Percentiles rank a stretch among this genome's conserved stretches.
Evolutionary conservation across 371 early-diverging fungal genomes (phyloP).

Genomic region (Nosema bombycis): DNA sequence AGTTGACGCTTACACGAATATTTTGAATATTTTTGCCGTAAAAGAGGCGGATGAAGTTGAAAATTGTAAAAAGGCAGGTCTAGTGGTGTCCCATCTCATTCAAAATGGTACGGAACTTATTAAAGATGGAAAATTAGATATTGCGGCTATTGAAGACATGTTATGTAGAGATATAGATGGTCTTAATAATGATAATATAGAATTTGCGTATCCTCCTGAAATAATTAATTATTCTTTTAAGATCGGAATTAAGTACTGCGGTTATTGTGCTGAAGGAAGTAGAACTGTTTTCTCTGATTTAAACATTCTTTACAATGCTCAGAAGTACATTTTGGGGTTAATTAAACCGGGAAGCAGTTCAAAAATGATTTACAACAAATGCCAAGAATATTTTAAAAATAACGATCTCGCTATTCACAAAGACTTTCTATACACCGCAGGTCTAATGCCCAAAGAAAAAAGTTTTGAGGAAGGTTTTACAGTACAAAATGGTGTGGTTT

Average conservation of each 20-base stretch:
- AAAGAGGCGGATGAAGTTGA: constrained; percentile 57
- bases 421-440: constrained; percentile 46
- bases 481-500: constrained; percentile 32
- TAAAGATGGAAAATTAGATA: constrained; percentile 40
- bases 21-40: constrained; percentile 43
- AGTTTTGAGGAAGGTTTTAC: constrained; percentile 46
- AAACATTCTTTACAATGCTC: constrained; percentile 51
- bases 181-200: constrained; percentile 36
- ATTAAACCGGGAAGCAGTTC: constrained; percentile 25
- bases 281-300: constrained; percentile 56
- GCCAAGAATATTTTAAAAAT: constrained; percentile 23
- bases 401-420: constrained; percentile 21
- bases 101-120: constrained; percentile 42
- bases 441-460: constrained; percentile 47
- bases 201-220: constrained; percentile 43
- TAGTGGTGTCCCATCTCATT: constrained; percentile 32
- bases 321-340: constrained; percentile 30
- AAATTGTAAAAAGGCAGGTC: constrained; percentile 47
- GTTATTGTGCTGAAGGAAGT: constrained; percentile 62
- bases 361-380: constrained; percentile 17
- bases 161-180: constrained; percentile 37
- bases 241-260: constrained; percentile 62
- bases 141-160: constrained; percentile 33
- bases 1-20: constrained; percentile 42
- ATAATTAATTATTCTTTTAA: constrained; percentile 29